Percentiles rank a stretch among this genome's conserved stretches.
Evolutionary conservation across 2,329 filamentous ascomycete species (phyloP).

Genomic region (Eurotiales sp.): DNA sequence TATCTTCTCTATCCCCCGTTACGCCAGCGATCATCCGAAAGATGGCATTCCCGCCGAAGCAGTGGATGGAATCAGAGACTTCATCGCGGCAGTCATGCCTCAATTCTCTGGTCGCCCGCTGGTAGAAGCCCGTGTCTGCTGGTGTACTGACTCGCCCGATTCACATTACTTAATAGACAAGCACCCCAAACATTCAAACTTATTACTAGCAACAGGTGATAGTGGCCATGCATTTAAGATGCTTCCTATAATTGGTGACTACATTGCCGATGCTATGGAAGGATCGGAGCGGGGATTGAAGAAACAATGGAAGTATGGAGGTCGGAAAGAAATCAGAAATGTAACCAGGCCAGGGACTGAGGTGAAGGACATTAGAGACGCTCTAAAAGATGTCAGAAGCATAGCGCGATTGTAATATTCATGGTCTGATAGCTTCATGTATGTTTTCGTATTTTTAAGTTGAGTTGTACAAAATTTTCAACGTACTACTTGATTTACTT

Average conservation of each 20-base stretch:
- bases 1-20: slow-evolving; percentile 25
- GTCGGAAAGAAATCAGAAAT: slow-evolving; percentile 6
- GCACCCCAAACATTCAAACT: slow-evolving; percentile 28
- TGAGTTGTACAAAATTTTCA: no score
- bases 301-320: slow-evolving; percentile 8
- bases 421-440: no score
- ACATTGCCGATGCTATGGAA: slow-evolving; percentile 10
- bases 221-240: slow-evolving; percentile 13
- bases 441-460: no score
- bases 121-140: slow-evolving; percentile 49
- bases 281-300: slow-evolving; percentile 9
- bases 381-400: no score
- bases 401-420: no score
- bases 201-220: slow-evolving; percentile 20
- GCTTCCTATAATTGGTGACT: slow-evolving; percentile 12
- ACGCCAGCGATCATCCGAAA: slow-evolving; percentile 39
- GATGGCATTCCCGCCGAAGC: slow-evolving; percentile 42
- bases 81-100: slow-evolving; percentile 52
- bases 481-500: no score
- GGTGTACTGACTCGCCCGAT: slow-evolving; percentile 56
- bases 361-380: slow-evolving; percentile 7
- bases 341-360: slow-evolving; percentile 7
- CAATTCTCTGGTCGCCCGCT: slow-evolving; percentile 49
- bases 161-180: slow-evolving; percentile 51
- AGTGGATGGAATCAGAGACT: slow-evolving; percentile 47